Evolutionary conservation across 2,329 filamentous ascomycete genomes (phyloP).

Genomic region (Botryotinia convoluta): DNA sequence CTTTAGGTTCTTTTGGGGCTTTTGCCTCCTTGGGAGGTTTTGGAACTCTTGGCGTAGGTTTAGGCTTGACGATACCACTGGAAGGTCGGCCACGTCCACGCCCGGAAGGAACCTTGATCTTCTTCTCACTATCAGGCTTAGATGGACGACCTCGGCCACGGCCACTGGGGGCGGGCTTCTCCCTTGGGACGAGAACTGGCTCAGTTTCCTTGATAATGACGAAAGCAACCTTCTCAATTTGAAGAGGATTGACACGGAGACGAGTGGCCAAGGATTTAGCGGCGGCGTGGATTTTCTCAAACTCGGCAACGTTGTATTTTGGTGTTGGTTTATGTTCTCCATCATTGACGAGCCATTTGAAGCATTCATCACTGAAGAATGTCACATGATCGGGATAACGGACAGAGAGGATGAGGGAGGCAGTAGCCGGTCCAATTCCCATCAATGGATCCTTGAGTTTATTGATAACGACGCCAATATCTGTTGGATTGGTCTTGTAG

Average conservation of each 20-base stretch:
- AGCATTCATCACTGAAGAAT: constrained; percentile 81
- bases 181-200: constrained; percentile 27
- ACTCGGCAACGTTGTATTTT: constrained; percentile 71
- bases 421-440: constrained; percentile 77
- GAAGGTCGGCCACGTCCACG: constrained; percentile 28
- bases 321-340: constrained; percentile 49
- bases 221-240: constrained; percentile 70
- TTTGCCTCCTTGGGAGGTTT: constrained; percentile 11
- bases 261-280: constrained; percentile 46
- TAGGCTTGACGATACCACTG: constrained; percentile 15
- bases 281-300: constrained; percentile 51
- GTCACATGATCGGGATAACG: constrained; percentile 57
- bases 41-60: constrained; percentile 8
- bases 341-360: constrained; percentile 65
- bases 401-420: constrained; percentile 68
- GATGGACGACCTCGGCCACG: constrained; percentile 29
- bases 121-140: constrained; percentile 31
- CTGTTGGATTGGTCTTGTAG: constrained; percentile 43
- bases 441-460: constrained; percentile 56
- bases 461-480: constrained; percentile 47
- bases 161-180: constrained; percentile 26
- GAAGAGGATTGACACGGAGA: constrained; percentile 55
- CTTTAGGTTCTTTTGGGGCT: not conserved
- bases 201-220: constrained; percentile 54
- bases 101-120: constrained; percentile 27